These are phyloP conservation scores for Lichtheimia ramosa DNA, from an alignment of 371 early-diverging fungal species.

Conservation along the genomic window DNA sequence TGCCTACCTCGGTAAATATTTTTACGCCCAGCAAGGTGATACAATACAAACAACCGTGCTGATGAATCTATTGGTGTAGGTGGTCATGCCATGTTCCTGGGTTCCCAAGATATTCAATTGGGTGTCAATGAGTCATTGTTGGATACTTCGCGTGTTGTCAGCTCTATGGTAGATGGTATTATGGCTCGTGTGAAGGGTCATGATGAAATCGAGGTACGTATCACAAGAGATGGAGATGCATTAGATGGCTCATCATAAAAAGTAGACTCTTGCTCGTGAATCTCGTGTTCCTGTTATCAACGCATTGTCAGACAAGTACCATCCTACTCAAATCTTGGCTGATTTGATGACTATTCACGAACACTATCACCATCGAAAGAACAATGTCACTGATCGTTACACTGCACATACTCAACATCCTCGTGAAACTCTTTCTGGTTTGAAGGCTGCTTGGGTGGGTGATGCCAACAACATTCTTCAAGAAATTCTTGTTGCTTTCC, in stretches of 20 bases:
- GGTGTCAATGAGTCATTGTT: slow-evolving; percentile 89
- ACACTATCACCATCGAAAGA: slow-evolving; percentile 33
- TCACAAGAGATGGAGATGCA: slow-evolving; percentile 3
- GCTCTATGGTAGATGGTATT: slow-evolving; percentile 92
- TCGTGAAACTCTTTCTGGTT: slow-evolving; percentile 58
- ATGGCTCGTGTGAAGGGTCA: slow-evolving; percentile 92
- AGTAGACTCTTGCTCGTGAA: slow-evolving; percentile 76
- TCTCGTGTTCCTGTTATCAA: slow-evolving; percentile 93
- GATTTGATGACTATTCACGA: slow-evolving; percentile 95
- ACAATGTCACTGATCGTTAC: slow-evolving; percentile 33
- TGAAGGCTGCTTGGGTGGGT: slow-evolving; percentile 93
- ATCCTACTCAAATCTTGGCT: slow-evolving; percentile 95
- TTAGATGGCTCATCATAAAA: not conserved
- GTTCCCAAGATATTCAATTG: slow-evolving; percentile 91
- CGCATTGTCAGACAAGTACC: slow-evolving; percentile 89
- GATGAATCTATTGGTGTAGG: slow-evolving; percentile 51
- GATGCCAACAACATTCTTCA: slow-evolving; percentile 96
- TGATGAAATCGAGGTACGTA: slow-evolving; percentile 76
- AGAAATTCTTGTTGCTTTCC: slow-evolving; percentile 84
- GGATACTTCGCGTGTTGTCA: slow-evolving; percentile 88
- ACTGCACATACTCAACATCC: slow-evolving; percentile 50
- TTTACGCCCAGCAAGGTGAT: not conserved
- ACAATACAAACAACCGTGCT: too few relatives aligned
- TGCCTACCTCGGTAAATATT: slow-evolving; percentile 69
- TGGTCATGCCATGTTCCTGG: slow-evolving; percentile 93